Evolutionary conservation across 2,329 filamentous ascomycete species (phyloP).

Genomic region (Talaromyces sp.): DNA sequence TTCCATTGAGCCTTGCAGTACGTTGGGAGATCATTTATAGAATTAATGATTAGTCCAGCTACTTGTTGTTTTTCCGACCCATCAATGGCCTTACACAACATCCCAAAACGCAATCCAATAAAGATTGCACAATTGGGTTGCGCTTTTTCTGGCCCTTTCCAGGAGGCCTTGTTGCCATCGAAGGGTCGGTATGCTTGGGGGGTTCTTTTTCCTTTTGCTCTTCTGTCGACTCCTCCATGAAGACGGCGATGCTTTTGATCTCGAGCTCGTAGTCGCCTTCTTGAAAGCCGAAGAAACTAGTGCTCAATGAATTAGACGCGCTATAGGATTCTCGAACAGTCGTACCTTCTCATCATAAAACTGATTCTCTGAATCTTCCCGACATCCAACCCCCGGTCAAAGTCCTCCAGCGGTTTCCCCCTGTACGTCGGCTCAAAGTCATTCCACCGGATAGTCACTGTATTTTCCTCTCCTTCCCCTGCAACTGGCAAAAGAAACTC

Average conservation of each 20-base stretch:
- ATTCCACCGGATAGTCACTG: constrained; percentile 57
- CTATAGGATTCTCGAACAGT: background rate
- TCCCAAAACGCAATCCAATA: background rate
- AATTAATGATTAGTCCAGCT: background rate
- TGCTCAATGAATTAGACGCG: constrained; percentile 7
- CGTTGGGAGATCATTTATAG: background rate
- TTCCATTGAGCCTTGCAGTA: background rate
- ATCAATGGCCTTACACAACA: background rate
- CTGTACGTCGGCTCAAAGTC: constrained; percentile 68
- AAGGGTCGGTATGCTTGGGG: background rate
- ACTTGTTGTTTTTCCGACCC: background rate
- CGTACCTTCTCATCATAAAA: constrained; percentile 76
- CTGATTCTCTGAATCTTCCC: constrained; percentile 60
- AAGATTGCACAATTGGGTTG: background rate
- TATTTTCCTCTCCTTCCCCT: constrained; percentile 18
- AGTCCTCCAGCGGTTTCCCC: constrained; percentile 57
- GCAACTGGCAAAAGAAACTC: constrained; percentile 46
- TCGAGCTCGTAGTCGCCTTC: constrained; percentile 60
- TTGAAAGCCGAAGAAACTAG: constrained; percentile 69
- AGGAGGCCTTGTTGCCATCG: background rate
- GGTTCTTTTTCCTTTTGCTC: background rate
- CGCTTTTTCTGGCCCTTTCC: background rate
- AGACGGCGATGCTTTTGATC: constrained; percentile 50
- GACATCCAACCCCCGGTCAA: constrained; percentile 52
- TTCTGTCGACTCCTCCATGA: constrained; percentile 12